phyloP scores from a whole-genome alignment of 2,329 filamentous ascomycete genomes.

The Thelonectria olida region DNA sequence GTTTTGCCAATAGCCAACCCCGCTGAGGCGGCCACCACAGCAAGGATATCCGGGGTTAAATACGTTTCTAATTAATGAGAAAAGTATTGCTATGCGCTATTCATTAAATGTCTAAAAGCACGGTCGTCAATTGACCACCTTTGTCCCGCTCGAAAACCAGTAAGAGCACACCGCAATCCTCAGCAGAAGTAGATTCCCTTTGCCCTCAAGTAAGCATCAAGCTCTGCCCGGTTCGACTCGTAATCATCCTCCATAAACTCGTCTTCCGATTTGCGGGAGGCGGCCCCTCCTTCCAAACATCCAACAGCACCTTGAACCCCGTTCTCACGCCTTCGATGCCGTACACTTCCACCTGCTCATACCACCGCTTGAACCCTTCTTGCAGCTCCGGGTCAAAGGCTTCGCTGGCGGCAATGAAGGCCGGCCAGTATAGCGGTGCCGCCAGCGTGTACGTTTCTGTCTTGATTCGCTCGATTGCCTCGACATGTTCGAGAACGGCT shows the following conservation, averaged over 20 bases:
- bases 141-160: too few relatives aligned
- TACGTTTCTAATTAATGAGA: too few relatives aligned
- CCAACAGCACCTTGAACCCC: conserved; percentile 30
- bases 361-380: conserved; percentile 34
- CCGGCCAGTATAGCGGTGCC: conserved; percentile 37
- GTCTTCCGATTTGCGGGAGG: conserved; percentile 4
- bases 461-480: conserved; percentile 36
- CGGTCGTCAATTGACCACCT: too few relatives aligned
- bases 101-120: too few relatives aligned
- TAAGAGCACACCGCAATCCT: too few relatives aligned
- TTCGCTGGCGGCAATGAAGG: conserved; percentile 37
- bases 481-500: conserved; percentile 27
- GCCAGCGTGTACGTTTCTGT: conserved; percentile 27
- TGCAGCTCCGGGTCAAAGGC: conserved; percentile 32
- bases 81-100: too few relatives aligned
- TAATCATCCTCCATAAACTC: conserved; percentile 15
- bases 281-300: conserved; percentile 32
- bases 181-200: too few relatives aligned
- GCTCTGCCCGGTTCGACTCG: conserved; percentile 2
- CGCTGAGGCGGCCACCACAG: too few relatives aligned
- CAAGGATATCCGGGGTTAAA: too few relatives aligned
- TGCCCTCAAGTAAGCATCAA: conserved; percentile 12
- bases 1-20: too few relatives aligned
- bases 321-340: conserved; percentile 36
- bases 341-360: conserved; percentile 31